Percentiles rank a stretch among this genome's conserved stretches.
Evolutionary conservation across 2,329 filamentous ascomycete genomes (phyloP).

Genomic region (Aspergillus eucalypticola): DNA sequence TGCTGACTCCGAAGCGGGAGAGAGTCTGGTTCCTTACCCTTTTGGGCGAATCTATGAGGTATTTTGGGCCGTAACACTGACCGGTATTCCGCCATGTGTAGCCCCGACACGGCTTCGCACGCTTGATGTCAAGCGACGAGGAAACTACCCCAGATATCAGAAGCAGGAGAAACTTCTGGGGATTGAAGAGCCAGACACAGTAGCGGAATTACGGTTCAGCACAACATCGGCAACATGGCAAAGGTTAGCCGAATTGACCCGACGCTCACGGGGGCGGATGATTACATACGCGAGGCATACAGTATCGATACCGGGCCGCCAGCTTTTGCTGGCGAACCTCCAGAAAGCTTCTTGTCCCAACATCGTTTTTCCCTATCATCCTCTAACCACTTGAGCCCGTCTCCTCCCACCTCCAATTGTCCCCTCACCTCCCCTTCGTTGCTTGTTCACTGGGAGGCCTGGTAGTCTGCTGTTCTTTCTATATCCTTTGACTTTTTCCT

Average conservation of each 20-base stretch:
- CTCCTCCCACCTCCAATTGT: slow-evolving; percentile 21
- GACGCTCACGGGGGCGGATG: slow-evolving; percentile 18
- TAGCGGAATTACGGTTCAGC: background rate
- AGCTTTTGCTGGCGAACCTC: slow-evolving; percentile 26
- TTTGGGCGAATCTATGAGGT: slow-evolving; percentile 1
- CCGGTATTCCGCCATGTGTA: background rate
- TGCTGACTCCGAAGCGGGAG: background rate
- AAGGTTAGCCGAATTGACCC: slow-evolving; percentile 21
- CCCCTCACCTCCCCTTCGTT: slow-evolving; percentile 24
- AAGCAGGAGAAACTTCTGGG: background rate
- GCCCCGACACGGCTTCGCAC: background rate
- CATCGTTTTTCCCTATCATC: slow-evolving; percentile 26
- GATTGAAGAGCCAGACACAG: background rate
- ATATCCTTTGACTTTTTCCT: slow-evolving; percentile 26
- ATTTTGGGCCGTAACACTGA: slow-evolving; percentile 5
- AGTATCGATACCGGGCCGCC: slow-evolving; percentile 25
- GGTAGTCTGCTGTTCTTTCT: slow-evolving; percentile 29
- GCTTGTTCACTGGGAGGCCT: slow-evolving; percentile 31
- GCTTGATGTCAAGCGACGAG: background rate
- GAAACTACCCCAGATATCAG: background rate
- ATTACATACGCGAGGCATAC: slow-evolving; percentile 24
- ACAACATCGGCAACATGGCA: slow-evolving; percentile 12
- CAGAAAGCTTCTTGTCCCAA: slow-evolving; percentile 26
- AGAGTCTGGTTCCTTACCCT: slow-evolving; percentile 1
- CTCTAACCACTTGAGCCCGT: slow-evolving; percentile 11